Evolutionary conservation across 2,329 filamentous ascomycete species (phyloP).

Genomic region (Fusarium torulosum): DNA sequence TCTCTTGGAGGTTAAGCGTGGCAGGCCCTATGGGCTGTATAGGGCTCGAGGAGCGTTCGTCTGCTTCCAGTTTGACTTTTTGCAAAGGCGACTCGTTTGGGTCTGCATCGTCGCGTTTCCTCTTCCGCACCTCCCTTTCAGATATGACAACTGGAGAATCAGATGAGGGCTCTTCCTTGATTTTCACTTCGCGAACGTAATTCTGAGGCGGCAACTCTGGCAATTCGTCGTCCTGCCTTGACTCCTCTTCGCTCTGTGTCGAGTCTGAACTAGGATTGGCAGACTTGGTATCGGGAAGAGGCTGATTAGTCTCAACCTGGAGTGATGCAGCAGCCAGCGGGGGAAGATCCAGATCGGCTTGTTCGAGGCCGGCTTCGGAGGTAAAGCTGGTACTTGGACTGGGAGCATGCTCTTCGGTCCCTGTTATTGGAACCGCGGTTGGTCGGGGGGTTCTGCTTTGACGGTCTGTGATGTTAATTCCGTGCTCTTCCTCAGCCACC

Average conservation of each 20-base stretch:
- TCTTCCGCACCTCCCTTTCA: conserved; percentile 63
- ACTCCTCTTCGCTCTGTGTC: conserved; percentile 49
- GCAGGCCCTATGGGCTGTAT: conserved; percentile 36
- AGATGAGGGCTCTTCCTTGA: conserved; percentile 68
- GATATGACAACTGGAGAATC: conserved; percentile 65
- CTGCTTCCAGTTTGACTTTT: conserved; percentile 59
- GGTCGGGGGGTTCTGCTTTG: conserved; percentile 26
- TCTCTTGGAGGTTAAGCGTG: conserved; percentile 62
- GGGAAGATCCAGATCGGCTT: conserved; percentile 47
- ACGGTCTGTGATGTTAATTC: conserved; percentile 49
- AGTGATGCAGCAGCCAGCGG: conserved; percentile 45
- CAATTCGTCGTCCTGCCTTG: conserved; percentile 39
- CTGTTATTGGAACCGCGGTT: conserved; percentile 16
- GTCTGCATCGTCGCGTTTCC: conserved; percentile 54
- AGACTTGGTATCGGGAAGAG: conserved; percentile 5
- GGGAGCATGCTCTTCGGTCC: conserved; percentile 19
- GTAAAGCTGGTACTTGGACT: conserved; percentile 39
- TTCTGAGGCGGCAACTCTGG: conserved; percentile 38
- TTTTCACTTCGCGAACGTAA: conserved; percentile 17
- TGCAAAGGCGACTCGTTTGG: conserved; percentile 42
- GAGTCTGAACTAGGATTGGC: conserved; percentile 45
- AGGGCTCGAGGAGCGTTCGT: conserved; percentile 50
- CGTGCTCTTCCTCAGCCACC: conserved; percentile 56
- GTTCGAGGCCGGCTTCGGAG: conserved; percentile 44
- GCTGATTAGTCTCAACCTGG: conserved; percentile 10